Base-by-base conservation (phyloP, 305 asterid genomes). In the Nicotiana rustica region DNA sequence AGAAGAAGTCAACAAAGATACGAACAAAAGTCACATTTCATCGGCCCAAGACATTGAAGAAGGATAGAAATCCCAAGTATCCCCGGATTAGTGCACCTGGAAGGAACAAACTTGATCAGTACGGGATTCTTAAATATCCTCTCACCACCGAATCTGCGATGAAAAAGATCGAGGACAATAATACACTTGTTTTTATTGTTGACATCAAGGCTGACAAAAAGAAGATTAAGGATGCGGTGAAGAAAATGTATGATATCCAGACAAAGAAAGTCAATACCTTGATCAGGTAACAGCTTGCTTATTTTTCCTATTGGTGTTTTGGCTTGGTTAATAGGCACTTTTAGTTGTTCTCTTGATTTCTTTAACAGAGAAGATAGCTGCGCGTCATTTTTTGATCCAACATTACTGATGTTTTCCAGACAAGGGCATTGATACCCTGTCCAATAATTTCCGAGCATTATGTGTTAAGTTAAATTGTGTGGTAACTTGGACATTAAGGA, bases 161-260 rank as follows among this genome's bases (percentile, higher is more conserved):
- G 93, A 90, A 90, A 86, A 90, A 89, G 77, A 90, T 90, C 57
- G 92, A 90, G 80, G 91, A 90, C 83, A 89, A 89, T 81, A 90
- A 89, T 82, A 90, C 92, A 2, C 87, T 90, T 9, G 93, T 88
- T 5, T 90, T 91, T 83, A 89, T 88, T 52, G 92, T 90, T 5
- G 92, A 91, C 69, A 76, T 90, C 38, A 85, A 88, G 55, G 92
- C 91, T 15, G 89, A 89, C 79, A 90, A 89, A 84, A 88, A 86
- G 83, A 90, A 89, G 88, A 88, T 91, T 81, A 90, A 86, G 89
- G 89, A 82, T 77, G 92, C 92, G 0, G 91, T 89, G 77, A 91
- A 85, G 83, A 87, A 89, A 35, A 89, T 91, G 92, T 91, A 91
- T 10, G 90, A 87, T 81, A 89, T 89, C 67, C 89, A 85, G 87